Evolutionary conservation across 352 stramenopile species (phyloP).

Genomic region (Phytophthora pinifolia): DNA sequence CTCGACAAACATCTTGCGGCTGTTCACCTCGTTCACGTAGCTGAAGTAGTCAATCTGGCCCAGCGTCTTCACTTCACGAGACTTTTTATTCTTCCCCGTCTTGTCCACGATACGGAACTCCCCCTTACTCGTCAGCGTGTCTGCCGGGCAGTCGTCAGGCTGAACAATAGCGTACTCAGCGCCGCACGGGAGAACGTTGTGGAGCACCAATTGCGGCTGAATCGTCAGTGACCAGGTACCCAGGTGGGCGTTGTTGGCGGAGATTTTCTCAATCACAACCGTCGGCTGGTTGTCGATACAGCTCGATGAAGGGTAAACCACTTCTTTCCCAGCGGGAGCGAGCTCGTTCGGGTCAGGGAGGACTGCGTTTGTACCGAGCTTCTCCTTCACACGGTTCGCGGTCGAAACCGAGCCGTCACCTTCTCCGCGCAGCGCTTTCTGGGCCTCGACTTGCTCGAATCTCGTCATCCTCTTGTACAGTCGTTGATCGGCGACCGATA

Average conservation of each 20-base stretch:
- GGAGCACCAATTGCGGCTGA: constrained; percentile 75
- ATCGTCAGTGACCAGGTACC: constrained; percentile 80
- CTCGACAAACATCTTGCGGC: constrained; percentile 67
- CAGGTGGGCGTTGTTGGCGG: constrained; percentile 52
- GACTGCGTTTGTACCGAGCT: constrained; percentile 60
- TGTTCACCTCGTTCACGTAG: constrained; percentile 80
- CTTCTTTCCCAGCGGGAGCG: constrained; percentile 53
- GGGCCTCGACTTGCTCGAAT: constrained; percentile 70
- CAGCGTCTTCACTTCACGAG: constrained; percentile 43
- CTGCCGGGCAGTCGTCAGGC: constrained; percentile 58
- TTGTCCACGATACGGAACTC: constrained; percentile 47
- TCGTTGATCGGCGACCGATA: constrained; percentile 73
- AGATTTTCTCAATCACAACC: constrained; percentile 72
- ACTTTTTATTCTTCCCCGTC: constrained; percentile 45
- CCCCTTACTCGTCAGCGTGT: constrained; percentile 57
- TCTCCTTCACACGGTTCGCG: constrained; percentile 60
- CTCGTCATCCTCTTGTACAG: constrained; percentile 75
- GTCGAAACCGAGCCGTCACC: constrained; percentile 42
- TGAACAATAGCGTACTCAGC: constrained; percentile 88
- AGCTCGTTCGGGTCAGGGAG: constrained; percentile 54
- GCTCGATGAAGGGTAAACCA: constrained; percentile 65
- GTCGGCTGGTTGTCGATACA: constrained; percentile 86
- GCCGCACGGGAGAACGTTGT: constrained; percentile 82
- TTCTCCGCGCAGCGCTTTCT: constrained; percentile 58
- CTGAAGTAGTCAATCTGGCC: constrained; percentile 69